phyloP scores from a whole-genome alignment of 768 basidiomycete genomes.

The Russula earlei region DNA sequence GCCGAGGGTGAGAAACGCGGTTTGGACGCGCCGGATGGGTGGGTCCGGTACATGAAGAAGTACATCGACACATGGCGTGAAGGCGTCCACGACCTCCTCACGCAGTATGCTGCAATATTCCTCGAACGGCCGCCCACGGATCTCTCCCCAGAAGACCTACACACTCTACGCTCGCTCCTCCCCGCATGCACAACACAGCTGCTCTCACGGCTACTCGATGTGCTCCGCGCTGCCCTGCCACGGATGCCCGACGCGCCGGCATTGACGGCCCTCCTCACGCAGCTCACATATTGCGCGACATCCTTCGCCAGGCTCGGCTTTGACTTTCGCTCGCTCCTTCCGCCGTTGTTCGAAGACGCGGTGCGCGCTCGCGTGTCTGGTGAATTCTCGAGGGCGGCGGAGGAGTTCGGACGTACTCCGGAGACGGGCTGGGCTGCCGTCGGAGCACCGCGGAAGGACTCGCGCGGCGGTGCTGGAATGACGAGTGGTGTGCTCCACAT shows the following conservation, averaged over 20 bases:
- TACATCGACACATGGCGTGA: constrained; percentile 91
- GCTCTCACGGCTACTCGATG: constrained; percentile 57
- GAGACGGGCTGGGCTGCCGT: constrained; percentile 11
- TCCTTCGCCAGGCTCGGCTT: constrained; percentile 89
- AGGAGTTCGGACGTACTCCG: constrained; percentile 17
- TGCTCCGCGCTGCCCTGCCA: constrained; percentile 53
- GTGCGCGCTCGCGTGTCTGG: constrained; percentile 47
- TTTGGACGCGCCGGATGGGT: constrained; percentile 46
- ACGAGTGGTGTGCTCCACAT: background rate
- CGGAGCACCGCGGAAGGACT: constrained; percentile 18
- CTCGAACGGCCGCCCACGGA: constrained; percentile 48
- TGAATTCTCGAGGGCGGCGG: constrained; percentile 38
- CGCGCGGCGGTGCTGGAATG: constrained; percentile 3
- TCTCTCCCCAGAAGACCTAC: constrained; percentile 23
- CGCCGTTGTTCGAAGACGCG: constrained; percentile 55
- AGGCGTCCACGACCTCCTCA: constrained; percentile 84
- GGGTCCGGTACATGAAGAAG: constrained; percentile 69
- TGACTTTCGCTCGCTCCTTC: constrained; percentile 70
- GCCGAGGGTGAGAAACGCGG: constrained; percentile 33
- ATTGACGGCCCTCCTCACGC: constrained; percentile 79
- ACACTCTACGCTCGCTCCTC: constrained; percentile 43
- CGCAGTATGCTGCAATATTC: constrained; percentile 85
- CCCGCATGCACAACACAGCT: constrained; percentile 56
- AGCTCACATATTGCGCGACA: constrained; percentile 86
- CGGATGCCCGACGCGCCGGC: constrained; percentile 45